Base-by-base conservation (phyloP, 1,284 basidiomycete genomes). In the Apiotrichum porosum region DNA sequence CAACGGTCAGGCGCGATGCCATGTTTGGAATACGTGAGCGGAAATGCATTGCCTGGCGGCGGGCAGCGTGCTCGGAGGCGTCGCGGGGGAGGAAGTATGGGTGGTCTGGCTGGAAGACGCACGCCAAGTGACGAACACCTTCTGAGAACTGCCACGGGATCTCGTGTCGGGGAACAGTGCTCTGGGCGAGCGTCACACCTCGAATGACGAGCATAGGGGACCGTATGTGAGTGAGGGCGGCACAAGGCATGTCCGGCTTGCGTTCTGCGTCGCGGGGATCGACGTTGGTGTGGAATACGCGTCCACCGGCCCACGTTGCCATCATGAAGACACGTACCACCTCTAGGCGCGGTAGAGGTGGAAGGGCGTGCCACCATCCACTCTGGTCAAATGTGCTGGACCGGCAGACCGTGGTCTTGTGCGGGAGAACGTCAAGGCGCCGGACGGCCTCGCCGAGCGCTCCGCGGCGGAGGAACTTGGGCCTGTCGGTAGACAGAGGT, bases 51-150 rank as follows among this genome's bases (percentile, higher is more conserved):
- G 28, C 44, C 9, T 26, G 35, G 24, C 10, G 10, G 10, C 19
- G 32, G 1, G 49, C 44, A 3, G 32, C 30, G 13, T 18, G 30
- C n/a, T 42, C 21, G n/a, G n/a, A n/a, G 14, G 39, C 35, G 23
- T 51, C 37, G 9, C 49, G 40, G 6, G 49, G 37, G 18, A 51
- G 40, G 30, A 51, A 39, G 40, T 37, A 51, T 5, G 39, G 49
- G 19, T 38, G 19, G 30, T 51, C 49, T 6, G 49, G 49, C 44
- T 51, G 40, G 36, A 51, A 43, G 13, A 51, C 49, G 30, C 31
- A 19, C 10, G 46, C 36, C 4, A 15, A 42, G 44, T 42, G 49
- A 6, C 40, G 44, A 17, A 51, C 49, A 21, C 23, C 8, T 18
- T 39, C 36, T n/a, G 22, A 22, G 15, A 51, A 24, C 3, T 28